These are phyloP conservation scores for Macadamia integrifolia DNA, from an alignment of 164 flowering plant genomes.

Conservation along the genomic window DNA sequence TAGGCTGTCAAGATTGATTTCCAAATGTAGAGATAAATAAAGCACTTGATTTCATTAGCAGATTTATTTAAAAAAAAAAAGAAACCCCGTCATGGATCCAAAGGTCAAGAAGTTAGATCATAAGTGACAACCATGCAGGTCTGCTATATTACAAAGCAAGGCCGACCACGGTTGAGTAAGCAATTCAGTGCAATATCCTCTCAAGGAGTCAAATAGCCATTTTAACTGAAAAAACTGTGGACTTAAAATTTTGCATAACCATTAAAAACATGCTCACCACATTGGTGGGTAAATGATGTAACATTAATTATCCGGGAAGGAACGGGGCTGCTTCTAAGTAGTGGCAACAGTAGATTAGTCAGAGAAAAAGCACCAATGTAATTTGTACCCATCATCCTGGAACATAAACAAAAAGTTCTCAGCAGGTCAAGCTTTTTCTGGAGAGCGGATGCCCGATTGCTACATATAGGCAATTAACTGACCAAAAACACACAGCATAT, in stretches of 20 bases:
- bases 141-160: no score
- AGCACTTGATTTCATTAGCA: no score
- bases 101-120: no score
- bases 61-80: no score
- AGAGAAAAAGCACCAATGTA: constrained; percentile 81
- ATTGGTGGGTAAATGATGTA: constrained; percentile 83
- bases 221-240: background rate
- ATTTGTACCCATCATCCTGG: constrained; percentile 86
- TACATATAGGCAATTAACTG: background rate
- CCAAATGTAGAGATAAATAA: no score
- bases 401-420: constrained; percentile 4
- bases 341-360: constrained; percentile 69
- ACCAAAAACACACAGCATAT: no score
- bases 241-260: background rate
- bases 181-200: background rate
- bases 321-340: constrained; percentile 58
- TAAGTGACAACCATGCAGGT: no score
- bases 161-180: no score
- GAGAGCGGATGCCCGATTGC: background rate
- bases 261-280: constrained; percentile 38
- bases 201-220: background rate
- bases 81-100: no score
- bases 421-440: constrained; percentile 5
- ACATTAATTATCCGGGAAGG: constrained; percentile 87
- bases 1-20: no score